A percentile compares a stretch with the other conserved stretches of the same genome.
phyloP scores from a whole-genome alignment of 352 stramenopile species.

The Globisporangium okanoganense region DNA sequence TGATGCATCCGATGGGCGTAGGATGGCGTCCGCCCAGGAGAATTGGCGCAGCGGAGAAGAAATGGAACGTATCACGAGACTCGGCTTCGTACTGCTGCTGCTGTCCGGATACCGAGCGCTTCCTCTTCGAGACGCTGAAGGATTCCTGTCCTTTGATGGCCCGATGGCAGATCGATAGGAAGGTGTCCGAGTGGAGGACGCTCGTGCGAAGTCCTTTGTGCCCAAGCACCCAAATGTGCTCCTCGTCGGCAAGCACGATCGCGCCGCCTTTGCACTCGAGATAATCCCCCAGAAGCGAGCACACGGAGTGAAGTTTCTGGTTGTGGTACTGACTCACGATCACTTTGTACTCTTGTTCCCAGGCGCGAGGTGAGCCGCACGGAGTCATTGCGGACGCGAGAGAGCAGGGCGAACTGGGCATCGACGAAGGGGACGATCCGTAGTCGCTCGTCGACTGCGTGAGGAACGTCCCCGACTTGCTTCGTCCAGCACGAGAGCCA shows the following conservation, averaged over 20 bases:
- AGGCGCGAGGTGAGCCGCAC: slow-evolving; percentile 22
- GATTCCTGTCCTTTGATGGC: slow-evolving; percentile 34
- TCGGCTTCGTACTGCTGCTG: not conserved
- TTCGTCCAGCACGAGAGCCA: not conserved
- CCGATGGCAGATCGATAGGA: slow-evolving; percentile 53
- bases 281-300: slow-evolving; percentile 61
- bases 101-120: slow-evolving; percentile 13
- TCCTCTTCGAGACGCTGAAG: slow-evolving; percentile 43
- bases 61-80: slow-evolving; percentile 35
- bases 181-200: slow-evolving; percentile 50
- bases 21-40: slow-evolving; percentile 9
- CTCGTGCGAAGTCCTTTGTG: slow-evolving; percentile 50
- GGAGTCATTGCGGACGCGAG: slow-evolving; percentile 38
- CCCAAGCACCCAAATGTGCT: slow-evolving; percentile 63
- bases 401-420: slow-evolving; percentile 14
- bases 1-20: slow-evolving; percentile 47
- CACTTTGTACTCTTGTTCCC: slow-evolving; percentile 41
- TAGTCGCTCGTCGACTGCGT: slow-evolving; percentile 9
- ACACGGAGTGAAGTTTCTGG: slow-evolving; percentile 69
- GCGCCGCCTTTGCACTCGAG: slow-evolving; percentile 64
- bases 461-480: slow-evolving; percentile 9
- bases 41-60: slow-evolving; percentile 61
- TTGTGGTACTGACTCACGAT: slow-evolving; percentile 73
- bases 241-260: slow-evolving; percentile 56
- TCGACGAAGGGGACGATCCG: not conserved